phyloP scores from a whole-genome alignment of 2,329 filamentous ascomycete genomes.

The Aspergillus quadricinctus region DNA sequence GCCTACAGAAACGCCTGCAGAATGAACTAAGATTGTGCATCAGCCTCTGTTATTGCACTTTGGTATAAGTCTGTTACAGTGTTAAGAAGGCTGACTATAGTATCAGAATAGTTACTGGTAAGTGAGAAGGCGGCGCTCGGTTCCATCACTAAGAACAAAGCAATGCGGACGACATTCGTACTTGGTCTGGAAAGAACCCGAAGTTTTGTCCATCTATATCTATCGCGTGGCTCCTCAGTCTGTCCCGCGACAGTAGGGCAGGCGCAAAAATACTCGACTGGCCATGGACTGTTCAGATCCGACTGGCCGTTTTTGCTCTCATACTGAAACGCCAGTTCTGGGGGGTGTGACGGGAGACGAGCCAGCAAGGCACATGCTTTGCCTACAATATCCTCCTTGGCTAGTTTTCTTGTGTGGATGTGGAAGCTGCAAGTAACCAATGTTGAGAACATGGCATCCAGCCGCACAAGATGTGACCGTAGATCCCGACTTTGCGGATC shows the following conservation, averaged over 20 bases:
- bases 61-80: not conserved
- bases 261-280: not conserved
- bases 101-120: constrained; percentile 2
- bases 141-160: constrained; percentile 7
- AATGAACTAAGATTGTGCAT: constrained; percentile 4
- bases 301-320: too few species aligned
- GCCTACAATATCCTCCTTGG: constrained; percentile 5
- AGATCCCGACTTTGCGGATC: too few species aligned
- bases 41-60: not conserved
- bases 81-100: constrained; percentile 5
- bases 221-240: not conserved
- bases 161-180: constrained; percentile 6
- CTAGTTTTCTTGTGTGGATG: too few species aligned
- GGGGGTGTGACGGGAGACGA: constrained; percentile 6
- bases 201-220: constrained; percentile 3
- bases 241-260: not conserved
- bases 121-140: not conserved
- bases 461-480: too few species aligned
- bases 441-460: too few species aligned
- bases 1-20: constrained; percentile 7
- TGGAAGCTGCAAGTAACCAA: too few species aligned
- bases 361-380: constrained; percentile 5
- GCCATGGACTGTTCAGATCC: not conserved
- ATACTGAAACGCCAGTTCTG: constrained; percentile 6
- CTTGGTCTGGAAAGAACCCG: constrained; percentile 6